Conservation (phyloP, 1,284 basidiomycete species). For the Boletus calvinii region DNA sequence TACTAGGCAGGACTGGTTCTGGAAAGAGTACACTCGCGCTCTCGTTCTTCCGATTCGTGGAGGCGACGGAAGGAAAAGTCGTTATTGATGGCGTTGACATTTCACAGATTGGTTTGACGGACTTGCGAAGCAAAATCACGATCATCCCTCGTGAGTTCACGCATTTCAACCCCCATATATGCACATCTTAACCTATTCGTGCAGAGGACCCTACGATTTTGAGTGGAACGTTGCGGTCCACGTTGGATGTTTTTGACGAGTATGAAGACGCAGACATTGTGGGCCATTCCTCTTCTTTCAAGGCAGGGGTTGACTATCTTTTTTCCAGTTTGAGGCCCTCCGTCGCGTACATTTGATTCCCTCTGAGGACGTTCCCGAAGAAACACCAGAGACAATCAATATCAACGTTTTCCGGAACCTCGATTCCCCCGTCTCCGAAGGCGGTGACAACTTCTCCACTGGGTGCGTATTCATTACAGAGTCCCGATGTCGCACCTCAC, state of each 20-base stretch:
- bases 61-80: slow-evolving; percentile 81
- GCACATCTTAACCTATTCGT: slow-evolving; percentile 1
- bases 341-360: slow-evolving; percentile 86
- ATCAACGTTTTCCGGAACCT: slow-evolving; percentile 85
- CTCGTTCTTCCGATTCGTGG: slow-evolving; percentile 95
- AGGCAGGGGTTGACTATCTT: slow-evolving; percentile 5
- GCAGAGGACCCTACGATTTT: slow-evolving; percentile 88
- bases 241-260: slow-evolving; percentile 89
- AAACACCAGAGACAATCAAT: slow-evolving; percentile 54
- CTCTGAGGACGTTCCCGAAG: slow-evolving; percentile 49
- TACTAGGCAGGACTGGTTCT: slow-evolving; percentile 87
- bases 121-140: slow-evolving; percentile 80
- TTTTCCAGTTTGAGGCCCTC: slow-evolving; percentile 75
- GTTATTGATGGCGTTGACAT: slow-evolving; percentile 89
- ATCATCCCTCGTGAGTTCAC: slow-evolving; percentile 83
- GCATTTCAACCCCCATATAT: background rate
- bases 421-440: slow-evolving; percentile 81
- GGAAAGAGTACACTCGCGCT: slow-evolving; percentile 91
- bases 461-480: slow-evolving; percentile 51
- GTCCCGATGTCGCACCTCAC: background rate
- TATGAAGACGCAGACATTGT: slow-evolving; percentile 87
- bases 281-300: slow-evolving; percentile 26
- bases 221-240: slow-evolving; percentile 82
- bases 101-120: slow-evolving; percentile 80
- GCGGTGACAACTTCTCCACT: slow-evolving; percentile 92